phyloP scores from a whole-genome alignment of 2,329 filamentous ascomycete species.

The Fusarium aywerte region DNA sequence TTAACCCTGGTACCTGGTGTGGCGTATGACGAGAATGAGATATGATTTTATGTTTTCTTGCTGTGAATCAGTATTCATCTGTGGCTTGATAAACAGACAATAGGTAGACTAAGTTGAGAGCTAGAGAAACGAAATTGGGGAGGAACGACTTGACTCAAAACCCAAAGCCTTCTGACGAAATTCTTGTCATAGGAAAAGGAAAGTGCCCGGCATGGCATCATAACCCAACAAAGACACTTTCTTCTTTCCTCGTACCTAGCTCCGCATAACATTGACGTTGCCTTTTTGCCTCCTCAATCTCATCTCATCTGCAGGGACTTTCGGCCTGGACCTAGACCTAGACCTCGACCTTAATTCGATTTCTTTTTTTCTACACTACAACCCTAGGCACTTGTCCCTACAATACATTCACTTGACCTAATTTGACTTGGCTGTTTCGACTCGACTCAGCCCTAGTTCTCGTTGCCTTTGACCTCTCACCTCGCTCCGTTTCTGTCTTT shows the following conservation, averaged over 20 bases:
- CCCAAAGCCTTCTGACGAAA: background rate
- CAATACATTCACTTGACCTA: conserved; percentile 15
- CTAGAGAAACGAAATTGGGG: background rate
- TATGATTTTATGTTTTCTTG: conserved; percentile 4
- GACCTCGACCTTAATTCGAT: conserved; percentile 2
- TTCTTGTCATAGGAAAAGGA: background rate
- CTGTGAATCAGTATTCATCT: conserved; percentile 4
- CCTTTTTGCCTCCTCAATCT: conserved; percentile 17
- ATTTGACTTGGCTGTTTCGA: conserved; percentile 5
- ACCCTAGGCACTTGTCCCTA: background rate
- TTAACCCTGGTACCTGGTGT: conserved; percentile 30
- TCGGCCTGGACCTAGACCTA: conserved; percentile 11
- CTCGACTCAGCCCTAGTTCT: conserved; percentile 4
- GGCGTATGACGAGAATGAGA: conserved; percentile 26
- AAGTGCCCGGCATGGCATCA: conserved; percentile 1
- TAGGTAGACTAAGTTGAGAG: background rate
- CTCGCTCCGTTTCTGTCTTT: background rate
- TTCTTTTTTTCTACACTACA: conserved; percentile 15
- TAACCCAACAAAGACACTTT: background rate
- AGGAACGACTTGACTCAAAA: background rate
- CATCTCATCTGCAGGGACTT: conserved; percentile 20
- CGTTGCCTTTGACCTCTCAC: background rate
- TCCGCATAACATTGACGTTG: conserved; percentile 16
- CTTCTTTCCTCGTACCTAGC: conserved; percentile 1
- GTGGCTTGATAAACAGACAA: conserved; percentile 25